Conservation (phyloP, 192 early-diverging fungal species). For the Umbelopsis isabellina region DNA sequence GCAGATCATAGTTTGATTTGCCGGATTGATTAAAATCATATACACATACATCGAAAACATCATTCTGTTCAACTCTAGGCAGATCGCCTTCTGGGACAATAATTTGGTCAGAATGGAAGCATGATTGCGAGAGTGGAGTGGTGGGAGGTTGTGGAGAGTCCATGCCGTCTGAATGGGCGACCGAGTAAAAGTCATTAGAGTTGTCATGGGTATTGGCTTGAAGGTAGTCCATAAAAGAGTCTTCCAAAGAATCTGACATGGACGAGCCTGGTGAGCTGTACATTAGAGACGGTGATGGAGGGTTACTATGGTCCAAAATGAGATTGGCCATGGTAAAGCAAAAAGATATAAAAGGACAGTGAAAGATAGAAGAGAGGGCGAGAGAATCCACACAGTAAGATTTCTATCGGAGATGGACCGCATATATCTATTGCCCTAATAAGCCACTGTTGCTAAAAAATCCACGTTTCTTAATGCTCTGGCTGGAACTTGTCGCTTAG, state of each 20-base stretch:
- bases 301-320: constrained; percentile 17
- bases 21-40: not conserved
- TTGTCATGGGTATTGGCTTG: constrained; percentile 15
- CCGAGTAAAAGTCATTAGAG: constrained; percentile 20
- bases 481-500: no score
- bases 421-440: not conserved
- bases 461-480: not conserved
- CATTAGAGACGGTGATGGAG: constrained; percentile 13
- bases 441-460: not conserved
- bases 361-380: not conserved
- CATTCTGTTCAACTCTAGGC: not conserved
- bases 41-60: constrained; percentile 12
- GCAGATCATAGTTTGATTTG: not conserved
- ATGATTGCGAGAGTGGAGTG: not conserved
- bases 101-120: constrained; percentile 4
- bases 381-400: not conserved
- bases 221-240: constrained; percentile 15
- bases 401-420: constrained; percentile 5
- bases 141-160: not conserved
- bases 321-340: constrained; percentile 1
- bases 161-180: constrained; percentile 19
- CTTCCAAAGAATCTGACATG: constrained; percentile 19
- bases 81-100: constrained; percentile 7
- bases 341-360: not conserved
- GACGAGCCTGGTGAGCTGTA: constrained; percentile 13